Evolutionary conservation across 331 rosid genomes (phyloP).

Genomic region (Saraca asoca): DNA sequence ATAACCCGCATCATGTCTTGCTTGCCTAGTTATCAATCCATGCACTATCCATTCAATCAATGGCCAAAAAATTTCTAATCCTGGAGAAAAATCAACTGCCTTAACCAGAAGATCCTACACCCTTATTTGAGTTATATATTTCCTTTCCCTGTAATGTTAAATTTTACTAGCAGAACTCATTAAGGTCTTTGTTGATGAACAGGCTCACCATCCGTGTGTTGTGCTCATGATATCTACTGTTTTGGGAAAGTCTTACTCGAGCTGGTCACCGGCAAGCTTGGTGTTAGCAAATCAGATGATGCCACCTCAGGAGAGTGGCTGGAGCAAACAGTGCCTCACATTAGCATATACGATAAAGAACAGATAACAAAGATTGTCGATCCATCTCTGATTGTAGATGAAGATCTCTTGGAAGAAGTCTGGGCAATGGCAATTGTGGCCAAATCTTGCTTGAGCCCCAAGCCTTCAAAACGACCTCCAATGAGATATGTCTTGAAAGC

Average conservation of each 20-base stretch:
- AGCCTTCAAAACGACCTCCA: slow-evolving; percentile 75
- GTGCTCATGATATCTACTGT: slow-evolving; percentile 74
- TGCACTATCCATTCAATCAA: too few species aligned
- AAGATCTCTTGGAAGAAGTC: slow-evolving; percentile 88
- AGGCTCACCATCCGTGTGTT: slow-evolving; percentile 57
- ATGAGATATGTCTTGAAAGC: slow-evolving; percentile 86
- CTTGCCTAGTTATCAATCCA: neutral
- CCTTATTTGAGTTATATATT: too few species aligned
- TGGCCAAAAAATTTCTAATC: neutral
- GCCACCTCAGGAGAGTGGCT: slow-evolving; percentile 70
- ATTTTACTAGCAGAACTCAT: slow-evolving; percentile 6
- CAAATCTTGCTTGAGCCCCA: slow-evolving; percentile 82
- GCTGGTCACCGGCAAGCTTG: slow-evolving; percentile 86
- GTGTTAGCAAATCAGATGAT: slow-evolving; percentile 67
- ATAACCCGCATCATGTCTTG: neutral
- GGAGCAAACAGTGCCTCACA: slow-evolving; percentile 58
- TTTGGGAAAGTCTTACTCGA: slow-evolving; percentile 87
- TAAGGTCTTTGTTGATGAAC: slow-evolving; percentile 39
- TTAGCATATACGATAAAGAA: slow-evolving; percentile 72
- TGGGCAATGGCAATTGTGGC: slow-evolving; percentile 98
- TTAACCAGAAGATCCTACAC: too few species aligned
- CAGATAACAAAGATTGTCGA: slow-evolving; percentile 68
- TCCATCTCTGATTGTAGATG: slow-evolving; percentile 78
- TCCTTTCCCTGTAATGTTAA: too few species aligned
- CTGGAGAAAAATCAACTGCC: too few species aligned